These are phyloP conservation scores for Sordariomycetes sp. DNA, from an alignment of 2,329 filamentous ascomycete species.

Conservation along the genomic window DNA sequence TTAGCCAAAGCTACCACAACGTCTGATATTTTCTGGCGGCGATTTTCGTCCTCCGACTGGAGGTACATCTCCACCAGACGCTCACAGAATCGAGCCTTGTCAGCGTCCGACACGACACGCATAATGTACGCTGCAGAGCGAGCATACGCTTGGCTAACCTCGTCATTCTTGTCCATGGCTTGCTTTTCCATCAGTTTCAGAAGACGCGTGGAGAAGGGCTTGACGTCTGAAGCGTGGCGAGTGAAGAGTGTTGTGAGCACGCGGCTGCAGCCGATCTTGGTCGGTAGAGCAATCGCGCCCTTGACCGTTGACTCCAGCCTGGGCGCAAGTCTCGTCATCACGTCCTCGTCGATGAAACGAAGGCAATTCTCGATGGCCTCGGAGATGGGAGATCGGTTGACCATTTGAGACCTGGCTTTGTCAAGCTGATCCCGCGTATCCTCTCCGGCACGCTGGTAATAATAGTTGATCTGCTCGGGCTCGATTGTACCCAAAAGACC, in stretches of 20 bases:
- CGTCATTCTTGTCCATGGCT: constrained; percentile 85
- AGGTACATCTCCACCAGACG: constrained; percentile 67
- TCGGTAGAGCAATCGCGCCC: constrained; percentile 79
- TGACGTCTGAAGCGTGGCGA: constrained; percentile 65
- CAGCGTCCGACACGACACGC: constrained; percentile 41
- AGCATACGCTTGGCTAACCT: constrained; percentile 84
- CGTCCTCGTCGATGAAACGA: constrained; percentile 67
- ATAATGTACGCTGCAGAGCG: constrained; percentile 79
- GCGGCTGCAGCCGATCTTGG: constrained; percentile 83
- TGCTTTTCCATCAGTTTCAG: constrained; percentile 72
- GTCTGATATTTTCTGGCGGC: constrained; percentile 70
- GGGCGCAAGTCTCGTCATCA: constrained; percentile 67
- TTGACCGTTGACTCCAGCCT: constrained; percentile 73
- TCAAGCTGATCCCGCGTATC: constrained; percentile 86
- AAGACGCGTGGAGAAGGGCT: constrained; percentile 65
- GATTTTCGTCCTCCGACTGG: constrained; percentile 65
- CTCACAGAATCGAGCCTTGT: constrained; percentile 40
- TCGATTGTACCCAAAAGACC: constrained; percentile 81
- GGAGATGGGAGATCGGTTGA: constrained; percentile 80
- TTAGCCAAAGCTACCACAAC: constrained; percentile 78
- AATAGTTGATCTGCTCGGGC: constrained; percentile 81
- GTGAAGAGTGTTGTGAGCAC: constrained; percentile 80
- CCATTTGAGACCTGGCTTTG: constrained; percentile 70
- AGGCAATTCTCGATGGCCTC: constrained; percentile 87
- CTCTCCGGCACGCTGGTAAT: constrained; percentile 83